phyloP scores from a whole-genome alignment of 2,329 filamentous ascomycete species.

The Gaeumannomyces tritici region DNA sequence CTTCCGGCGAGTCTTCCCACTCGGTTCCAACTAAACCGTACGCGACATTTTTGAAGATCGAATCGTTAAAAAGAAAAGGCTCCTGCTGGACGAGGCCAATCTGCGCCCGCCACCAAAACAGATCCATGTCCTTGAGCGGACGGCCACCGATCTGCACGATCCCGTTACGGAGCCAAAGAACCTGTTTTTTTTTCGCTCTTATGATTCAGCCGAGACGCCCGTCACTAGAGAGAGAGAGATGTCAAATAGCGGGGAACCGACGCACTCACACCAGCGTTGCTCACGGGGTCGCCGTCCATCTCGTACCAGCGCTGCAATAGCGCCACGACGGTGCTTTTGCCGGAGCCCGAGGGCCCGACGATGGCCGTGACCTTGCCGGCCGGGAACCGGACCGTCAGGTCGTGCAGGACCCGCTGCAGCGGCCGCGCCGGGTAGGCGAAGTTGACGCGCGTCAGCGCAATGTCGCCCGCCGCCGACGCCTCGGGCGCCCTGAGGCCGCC shows the following conservation, averaged over 20 bases:
- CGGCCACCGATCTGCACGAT: constrained; percentile 13
- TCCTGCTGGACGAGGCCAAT: constrained; percentile 35
- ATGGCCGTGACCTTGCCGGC: constrained; percentile 71
- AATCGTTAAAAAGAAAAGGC: constrained; percentile 32
- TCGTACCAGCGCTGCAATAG: constrained; percentile 65
- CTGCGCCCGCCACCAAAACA: constrained; percentile 45
- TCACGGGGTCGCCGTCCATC: constrained; percentile 31
- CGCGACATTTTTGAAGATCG: constrained; percentile 44
- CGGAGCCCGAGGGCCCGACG: constrained; percentile 72
- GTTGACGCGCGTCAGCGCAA: constrained; percentile 50
- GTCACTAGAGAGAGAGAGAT: background rate
- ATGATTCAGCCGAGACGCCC: background rate
- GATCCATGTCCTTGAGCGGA: constrained; percentile 36
- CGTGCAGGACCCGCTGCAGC: constrained; percentile 36
- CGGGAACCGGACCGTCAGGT: constrained; percentile 39
- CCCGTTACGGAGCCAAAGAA: constrained; percentile 15
- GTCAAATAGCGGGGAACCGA: no score
- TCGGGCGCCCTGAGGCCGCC: constrained; percentile 32
- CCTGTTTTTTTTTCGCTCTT: constrained; percentile 5
- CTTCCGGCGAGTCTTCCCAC: constrained; percentile 24
- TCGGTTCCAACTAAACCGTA: constrained; percentile 36
- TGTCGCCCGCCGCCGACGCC: constrained; percentile 36
- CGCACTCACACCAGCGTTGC: constrained; percentile 10
- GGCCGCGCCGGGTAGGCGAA: constrained; percentile 54
- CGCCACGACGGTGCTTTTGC: constrained; percentile 71